Conservation (phyloP, 2,329 filamentous ascomycete species). For the Aspergillus viridinutans region DNA sequence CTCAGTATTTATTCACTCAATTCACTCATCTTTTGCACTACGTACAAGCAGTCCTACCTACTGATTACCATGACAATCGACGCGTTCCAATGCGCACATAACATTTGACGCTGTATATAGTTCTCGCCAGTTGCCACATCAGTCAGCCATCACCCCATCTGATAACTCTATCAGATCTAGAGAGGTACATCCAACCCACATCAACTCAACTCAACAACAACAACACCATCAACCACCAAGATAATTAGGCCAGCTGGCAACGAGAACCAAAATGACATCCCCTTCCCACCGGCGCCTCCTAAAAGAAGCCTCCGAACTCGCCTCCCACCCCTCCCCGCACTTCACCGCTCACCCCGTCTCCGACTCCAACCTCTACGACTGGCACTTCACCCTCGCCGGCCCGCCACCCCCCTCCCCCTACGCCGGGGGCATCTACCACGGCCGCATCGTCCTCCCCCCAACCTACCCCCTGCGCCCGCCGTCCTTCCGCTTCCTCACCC, state of each 20-base stretch:
- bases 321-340: conserved; percentile 73
- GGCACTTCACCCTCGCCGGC: conserved; percentile 96
- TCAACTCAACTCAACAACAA: neutral
- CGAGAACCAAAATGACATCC: conserved; percentile 19
- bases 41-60: neutral
- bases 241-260: conserved; percentile 1
- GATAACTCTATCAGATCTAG: neutral
- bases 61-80: neutral
- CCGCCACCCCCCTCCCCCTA: conserved; percentile 76
- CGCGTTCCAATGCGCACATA: neutral
- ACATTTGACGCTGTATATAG: neutral
- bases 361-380: conserved; percentile 90
- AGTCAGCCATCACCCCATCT: neutral
- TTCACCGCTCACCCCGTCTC: conserved; percentile 75
- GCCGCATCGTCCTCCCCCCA: conserved; percentile 84
- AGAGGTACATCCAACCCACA: neutral
- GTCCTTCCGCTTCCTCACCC: conserved; percentile 91
- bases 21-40: neutral
- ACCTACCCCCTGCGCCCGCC: conserved; percentile 89
- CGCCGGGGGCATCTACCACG: conserved; percentile 83
- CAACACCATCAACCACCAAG: conserved; percentile 1
- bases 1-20: too few species aligned
- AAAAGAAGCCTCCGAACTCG: conserved; percentile 85
- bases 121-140: neutral
- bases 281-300: conserved; percentile 45